Evolutionary conservation across 108 stramenopile genomes (phyloP).

Genomic region (Nitzschia inconspicua): DNA sequence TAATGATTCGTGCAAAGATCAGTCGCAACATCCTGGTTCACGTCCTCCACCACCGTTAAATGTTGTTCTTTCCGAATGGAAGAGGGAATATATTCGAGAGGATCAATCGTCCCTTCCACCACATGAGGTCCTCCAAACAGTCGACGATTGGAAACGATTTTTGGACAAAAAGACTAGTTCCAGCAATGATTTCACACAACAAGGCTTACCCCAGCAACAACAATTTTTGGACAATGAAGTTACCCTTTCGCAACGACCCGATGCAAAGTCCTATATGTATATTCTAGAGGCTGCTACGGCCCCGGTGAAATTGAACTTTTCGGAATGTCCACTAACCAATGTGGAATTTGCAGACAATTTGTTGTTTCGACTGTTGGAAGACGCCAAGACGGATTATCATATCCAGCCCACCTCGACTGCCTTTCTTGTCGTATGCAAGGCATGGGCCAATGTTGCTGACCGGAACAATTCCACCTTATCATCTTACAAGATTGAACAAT

Average conservation of each 20-base stretch:
- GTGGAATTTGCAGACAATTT: constrained; percentile 13
- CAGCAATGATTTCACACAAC: no score
- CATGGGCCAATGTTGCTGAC: constrained; percentile 6
- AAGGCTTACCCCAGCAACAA: not conserved
- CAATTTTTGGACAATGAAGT: not conserved
- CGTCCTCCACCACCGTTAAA: no score
- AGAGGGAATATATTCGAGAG: not conserved
- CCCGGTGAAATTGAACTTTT: not conserved
- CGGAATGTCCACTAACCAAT: not conserved
- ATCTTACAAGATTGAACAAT: constrained; percentile 16
- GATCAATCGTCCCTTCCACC: not conserved
- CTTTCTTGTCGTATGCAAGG: constrained; percentile 22
- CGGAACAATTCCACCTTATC: not conserved
- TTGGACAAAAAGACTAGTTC: not conserved
- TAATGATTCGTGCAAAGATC: no score
- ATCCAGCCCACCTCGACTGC: constrained; percentile 22
- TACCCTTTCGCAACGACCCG: no score
- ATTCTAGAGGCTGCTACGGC: constrained; percentile 2
- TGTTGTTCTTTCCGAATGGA: constrained; percentile 7
- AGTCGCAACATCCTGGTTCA: no score
- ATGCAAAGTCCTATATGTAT: not conserved
- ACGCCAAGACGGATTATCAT: constrained; percentile 8
- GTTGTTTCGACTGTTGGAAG: constrained; percentile 22
- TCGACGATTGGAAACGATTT: constrained; percentile 7
- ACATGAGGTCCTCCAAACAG: constrained; percentile 2